Percentiles rank a stretch among this genome's conserved stretches.
Evolutionary conservation across 495 filamentous ascomycete genomes (phyloP).

Genomic region (Daldinia caldariorum): DNA sequence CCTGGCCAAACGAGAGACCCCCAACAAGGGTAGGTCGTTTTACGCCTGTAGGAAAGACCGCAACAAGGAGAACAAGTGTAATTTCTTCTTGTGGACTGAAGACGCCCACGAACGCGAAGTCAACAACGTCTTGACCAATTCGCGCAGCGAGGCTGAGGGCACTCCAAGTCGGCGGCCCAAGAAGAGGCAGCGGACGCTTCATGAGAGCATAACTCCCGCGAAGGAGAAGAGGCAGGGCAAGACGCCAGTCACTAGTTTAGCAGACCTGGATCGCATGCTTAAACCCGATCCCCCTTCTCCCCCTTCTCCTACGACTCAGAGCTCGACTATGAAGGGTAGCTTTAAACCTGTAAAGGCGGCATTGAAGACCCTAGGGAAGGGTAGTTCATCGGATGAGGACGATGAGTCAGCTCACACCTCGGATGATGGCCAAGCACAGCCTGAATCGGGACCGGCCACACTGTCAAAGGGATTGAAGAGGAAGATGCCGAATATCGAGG

Average conservation of each 20-base stretch:
- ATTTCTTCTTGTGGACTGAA: slow-evolving; percentile 77
- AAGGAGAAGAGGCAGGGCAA: slow-evolving; percentile 35
- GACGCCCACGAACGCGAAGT: slow-evolving; percentile 68
- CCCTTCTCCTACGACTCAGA: slow-evolving; percentile 16
- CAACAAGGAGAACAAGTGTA: slow-evolving; percentile 59
- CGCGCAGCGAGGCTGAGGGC: slow-evolving; percentile 44
- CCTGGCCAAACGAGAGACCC: slow-evolving; percentile 71
- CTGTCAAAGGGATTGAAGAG: slow-evolving; percentile 20
- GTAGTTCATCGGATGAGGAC: not conserved
- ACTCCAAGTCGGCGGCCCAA: slow-evolving; percentile 21
- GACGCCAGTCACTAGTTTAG: slow-evolving; percentile 27
- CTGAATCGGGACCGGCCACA: slow-evolving; percentile 6
- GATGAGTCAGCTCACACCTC: slow-evolving; percentile 16
- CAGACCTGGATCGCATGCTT: slow-evolving; percentile 28
- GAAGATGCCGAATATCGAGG: slow-evolving; percentile 34
- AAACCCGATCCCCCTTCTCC: slow-evolving; percentile 15
- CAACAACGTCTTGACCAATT: slow-evolving; percentile 57
- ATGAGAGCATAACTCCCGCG: slow-evolving; percentile 40
- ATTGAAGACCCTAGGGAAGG: not conserved
- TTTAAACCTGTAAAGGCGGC: not conserved
- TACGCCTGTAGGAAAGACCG: slow-evolving; percentile 70
- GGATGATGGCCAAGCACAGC: not conserved
- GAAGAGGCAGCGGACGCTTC: slow-evolving; percentile 41
- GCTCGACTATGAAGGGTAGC: not conserved
- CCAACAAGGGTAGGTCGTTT: slow-evolving; percentile 73